A percentile compares a stretch with the other conserved stretches of the same genome.
Conservation (phyloP, 108 stramenopile species). For the Mediolabrus comicus region DNA sequence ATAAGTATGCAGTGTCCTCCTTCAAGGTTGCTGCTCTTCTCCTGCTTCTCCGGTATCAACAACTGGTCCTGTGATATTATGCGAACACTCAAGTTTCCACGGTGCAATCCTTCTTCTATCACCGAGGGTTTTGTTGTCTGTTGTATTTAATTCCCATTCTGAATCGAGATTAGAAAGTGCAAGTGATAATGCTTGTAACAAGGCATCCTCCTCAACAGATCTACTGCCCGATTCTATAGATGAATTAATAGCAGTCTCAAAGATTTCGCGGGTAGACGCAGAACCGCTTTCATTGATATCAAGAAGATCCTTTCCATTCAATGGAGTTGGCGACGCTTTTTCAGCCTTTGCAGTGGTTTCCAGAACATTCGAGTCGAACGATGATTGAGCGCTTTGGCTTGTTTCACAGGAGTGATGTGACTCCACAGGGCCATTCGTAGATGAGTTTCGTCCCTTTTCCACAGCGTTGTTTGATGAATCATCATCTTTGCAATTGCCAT, state of each 20-base stretch:
- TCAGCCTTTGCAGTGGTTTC: neutral
- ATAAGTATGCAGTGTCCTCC: neutral
- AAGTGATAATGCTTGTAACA: slow-evolving; percentile 12
- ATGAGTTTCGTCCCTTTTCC: too few species aligned
- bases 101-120: slow-evolving; percentile 3
- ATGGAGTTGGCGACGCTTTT: neutral
- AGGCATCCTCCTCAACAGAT: slow-evolving; percentile 3
- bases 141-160: slow-evolving; percentile 17
- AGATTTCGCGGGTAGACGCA: neutral
- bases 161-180: slow-evolving; percentile 20
- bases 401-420: neutral
- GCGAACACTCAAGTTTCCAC: neutral
- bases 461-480: neutral
- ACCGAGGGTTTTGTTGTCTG: slow-evolving; percentile 5
- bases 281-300: neutral
- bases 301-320: neutral
- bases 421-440: too few species aligned
- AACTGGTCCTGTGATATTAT: neutral
- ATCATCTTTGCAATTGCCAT: neutral
- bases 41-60: neutral
- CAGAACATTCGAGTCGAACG: neutral
- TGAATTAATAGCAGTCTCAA: neutral
- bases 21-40: neutral
- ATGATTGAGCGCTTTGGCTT: neutral
- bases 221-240: neutral